Base-by-base conservation (phyloP, 768 basidiomycete species). In the Trichaptum fuscoviolaceum region DNA sequence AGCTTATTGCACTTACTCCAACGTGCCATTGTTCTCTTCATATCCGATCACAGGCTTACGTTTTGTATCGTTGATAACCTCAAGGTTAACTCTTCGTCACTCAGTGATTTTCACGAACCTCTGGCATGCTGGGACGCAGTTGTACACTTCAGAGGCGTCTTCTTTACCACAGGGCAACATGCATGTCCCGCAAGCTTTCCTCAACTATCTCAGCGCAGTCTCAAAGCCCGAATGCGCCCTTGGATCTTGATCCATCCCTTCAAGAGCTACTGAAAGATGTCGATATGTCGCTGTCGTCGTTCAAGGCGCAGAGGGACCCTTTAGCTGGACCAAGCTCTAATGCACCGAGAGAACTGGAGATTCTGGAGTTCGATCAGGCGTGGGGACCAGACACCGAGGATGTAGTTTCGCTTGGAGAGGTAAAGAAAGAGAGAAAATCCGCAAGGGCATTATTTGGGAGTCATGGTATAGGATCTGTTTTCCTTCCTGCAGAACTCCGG, bases 371-470 rank as follows among this genome's bases (percentile, higher is more conserved):
- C 2, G 73, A 80, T 20, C 68, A 69, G 65, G 69, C 64, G 5
- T 67, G 74, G 63, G 75, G 79, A 65, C 75, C 78, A 26, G 72
- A 77, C 34, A 72, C 69, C 58, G 75, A 76, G 26, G 78, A 78
- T 57, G 77, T 78, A 26, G 76, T 75, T 20, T 66, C 72, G 9
- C 23, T 27, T 24, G 71, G 75, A 25, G 52, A 64, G 15, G 60
- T 66, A 6, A 80, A 70, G 73, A 84, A 75, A 18, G 76, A 78
- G 58, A 79, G 85, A 63, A 91, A 91, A 73, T 93, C 93, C 26
- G 90, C 92, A 58, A 93, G 92, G 24, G 93, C 94, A 23, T 78
- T 80, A 25, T 92, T 92, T 74, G 96, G 95, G 20, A 89, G 90
- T 70, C 82, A 87, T 66, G 78, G 83, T 58, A 82, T 93, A 62